Conservation (phyloP, 2,329 filamentous ascomycete species). For the Aureobasidium leucospermi region DNA sequence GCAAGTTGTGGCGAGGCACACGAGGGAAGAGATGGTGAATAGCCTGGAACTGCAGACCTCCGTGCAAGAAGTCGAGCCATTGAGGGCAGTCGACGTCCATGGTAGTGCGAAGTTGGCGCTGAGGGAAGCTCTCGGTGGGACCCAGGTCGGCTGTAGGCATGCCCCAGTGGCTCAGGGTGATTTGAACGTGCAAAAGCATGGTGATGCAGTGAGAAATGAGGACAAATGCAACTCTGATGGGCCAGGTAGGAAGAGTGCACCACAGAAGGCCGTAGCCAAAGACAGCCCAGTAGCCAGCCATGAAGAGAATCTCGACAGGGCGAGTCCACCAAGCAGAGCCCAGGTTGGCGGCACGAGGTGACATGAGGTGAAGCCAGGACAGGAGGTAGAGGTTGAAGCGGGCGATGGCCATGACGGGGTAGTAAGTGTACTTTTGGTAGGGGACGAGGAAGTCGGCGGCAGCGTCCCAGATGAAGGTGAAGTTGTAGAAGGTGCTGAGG, state of each 20-base stretch:
- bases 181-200: slow-evolving; percentile 63
- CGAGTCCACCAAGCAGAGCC: slow-evolving; percentile 78
- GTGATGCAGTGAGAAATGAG: slow-evolving; percentile 58
- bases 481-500: slow-evolving; percentile 75
- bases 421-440: slow-evolving; percentile 78
- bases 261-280: slow-evolving; percentile 80
- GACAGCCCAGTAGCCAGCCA: slow-evolving; percentile 78
- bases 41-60: slow-evolving; percentile 65
- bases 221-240: slow-evolving; percentile 63
- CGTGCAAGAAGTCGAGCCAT: slow-evolving; percentile 67
- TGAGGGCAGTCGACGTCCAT: slow-evolving; percentile 67
- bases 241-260: slow-evolving; percentile 59
- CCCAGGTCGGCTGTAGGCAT: slow-evolving; percentile 62
- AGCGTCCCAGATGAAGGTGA: slow-evolving; percentile 68
- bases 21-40: slow-evolving; percentile 65
- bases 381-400: slow-evolving; percentile 82
- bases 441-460: slow-evolving; percentile 62
- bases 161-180: slow-evolving; percentile 65
- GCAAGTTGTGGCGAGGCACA: slow-evolving; percentile 60
- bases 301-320: slow-evolving; percentile 69
- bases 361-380: slow-evolving; percentile 70
- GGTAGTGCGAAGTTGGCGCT: slow-evolving; percentile 63
- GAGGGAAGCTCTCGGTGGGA: slow-evolving; percentile 58
- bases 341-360: slow-evolving; percentile 61
- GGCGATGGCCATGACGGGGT: slow-evolving; percentile 70